phyloP scores from a whole-genome alignment of 2,329 filamentous ascomycete species.

The Fusarium nematophilum region DNA sequence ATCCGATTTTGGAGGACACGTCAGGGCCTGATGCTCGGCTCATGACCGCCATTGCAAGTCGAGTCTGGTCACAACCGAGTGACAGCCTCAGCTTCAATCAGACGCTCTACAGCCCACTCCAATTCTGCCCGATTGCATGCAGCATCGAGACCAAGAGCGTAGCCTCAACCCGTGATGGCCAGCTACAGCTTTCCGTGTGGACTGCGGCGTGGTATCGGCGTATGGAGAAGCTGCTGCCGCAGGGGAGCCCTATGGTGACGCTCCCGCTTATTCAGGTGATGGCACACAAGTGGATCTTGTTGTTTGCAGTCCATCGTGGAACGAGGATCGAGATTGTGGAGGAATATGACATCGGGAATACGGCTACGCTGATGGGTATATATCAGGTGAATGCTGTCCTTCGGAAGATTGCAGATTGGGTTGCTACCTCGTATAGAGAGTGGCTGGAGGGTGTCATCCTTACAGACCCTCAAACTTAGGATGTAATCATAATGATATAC shows the following conservation, averaged over 20 bases:
- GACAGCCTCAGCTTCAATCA: constrained; percentile 1
- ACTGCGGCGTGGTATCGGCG: constrained; percentile 8
- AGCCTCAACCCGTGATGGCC: neutral
- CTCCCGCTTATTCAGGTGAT: constrained; percentile 12
- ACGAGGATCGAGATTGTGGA: constrained; percentile 2
- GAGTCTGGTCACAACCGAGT: constrained; percentile 4
- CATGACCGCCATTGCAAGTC: neutral
- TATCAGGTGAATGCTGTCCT: constrained; percentile 7
- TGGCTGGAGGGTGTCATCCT: too few relatives aligned
- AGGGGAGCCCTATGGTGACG: neutral
- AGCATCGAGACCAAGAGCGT: constrained; percentile 6
- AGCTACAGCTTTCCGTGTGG: constrained; percentile 3
- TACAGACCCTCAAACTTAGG: too few relatives aligned
- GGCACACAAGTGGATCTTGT: constrained; percentile 9
- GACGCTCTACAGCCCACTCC: neutral
- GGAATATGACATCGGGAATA: constrained; percentile 2
- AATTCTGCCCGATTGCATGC: constrained; percentile 4
- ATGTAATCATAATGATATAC: too few relatives aligned
- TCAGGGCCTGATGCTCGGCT: neutral
- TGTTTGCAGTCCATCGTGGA: constrained; percentile 1
- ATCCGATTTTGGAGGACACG: neutral
- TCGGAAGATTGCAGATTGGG: constrained; percentile 14
- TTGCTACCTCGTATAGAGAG: constrained; percentile 1
- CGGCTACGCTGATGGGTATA: neutral
- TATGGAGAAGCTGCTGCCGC: neutral